Conservation (phyloP, 768 basidiomycete genomes). For the Boletus patriciae region DNA sequence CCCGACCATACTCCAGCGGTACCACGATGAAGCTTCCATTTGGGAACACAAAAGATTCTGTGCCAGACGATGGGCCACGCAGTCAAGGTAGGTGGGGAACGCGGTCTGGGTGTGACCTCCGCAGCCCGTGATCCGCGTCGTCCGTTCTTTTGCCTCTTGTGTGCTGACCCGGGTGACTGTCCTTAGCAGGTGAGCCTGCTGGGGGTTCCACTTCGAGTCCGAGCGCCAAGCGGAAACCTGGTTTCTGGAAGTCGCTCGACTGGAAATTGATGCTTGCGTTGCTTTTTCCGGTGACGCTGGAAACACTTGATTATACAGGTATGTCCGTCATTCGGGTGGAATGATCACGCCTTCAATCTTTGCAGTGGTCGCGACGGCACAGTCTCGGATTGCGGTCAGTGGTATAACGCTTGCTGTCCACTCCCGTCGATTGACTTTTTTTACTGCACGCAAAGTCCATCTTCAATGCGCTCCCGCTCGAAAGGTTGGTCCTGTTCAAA, state of each 20-base stretch:
- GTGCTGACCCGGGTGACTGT: not conserved
- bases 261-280: slow-evolving; percentile 37
- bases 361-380: slow-evolving; percentile 52
- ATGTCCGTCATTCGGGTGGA: not conserved
- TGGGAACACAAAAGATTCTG: slow-evolving; percentile 2
- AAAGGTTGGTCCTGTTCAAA: slow-evolving; percentile 18
- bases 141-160: not conserved
- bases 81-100: slow-evolving; percentile 6
- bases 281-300: slow-evolving; percentile 43
- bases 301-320: slow-evolving; percentile 36
- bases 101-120: not conserved
- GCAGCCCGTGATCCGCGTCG: not conserved
- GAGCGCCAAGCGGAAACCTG: slow-evolving; percentile 1
- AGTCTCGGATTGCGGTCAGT: slow-evolving; percentile 49
- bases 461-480: slow-evolving; percentile 28
- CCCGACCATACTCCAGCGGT: not conserved
- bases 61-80: not conserved
- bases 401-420: not conserved
- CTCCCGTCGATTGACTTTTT: not conserved
- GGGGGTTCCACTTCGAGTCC: not conserved
- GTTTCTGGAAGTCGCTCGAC: slow-evolving; percentile 30
- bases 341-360: not conserved
- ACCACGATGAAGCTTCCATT: slow-evolving; percentile 12
- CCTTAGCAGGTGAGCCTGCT: slow-evolving; percentile 1
- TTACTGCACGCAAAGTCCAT: slow-evolving; percentile 20